These are phyloP conservation scores for Pneumocystis jirovecii DNA, from an alignment of 1,139 yeast genomes.

Conservation along the genomic window DNA sequence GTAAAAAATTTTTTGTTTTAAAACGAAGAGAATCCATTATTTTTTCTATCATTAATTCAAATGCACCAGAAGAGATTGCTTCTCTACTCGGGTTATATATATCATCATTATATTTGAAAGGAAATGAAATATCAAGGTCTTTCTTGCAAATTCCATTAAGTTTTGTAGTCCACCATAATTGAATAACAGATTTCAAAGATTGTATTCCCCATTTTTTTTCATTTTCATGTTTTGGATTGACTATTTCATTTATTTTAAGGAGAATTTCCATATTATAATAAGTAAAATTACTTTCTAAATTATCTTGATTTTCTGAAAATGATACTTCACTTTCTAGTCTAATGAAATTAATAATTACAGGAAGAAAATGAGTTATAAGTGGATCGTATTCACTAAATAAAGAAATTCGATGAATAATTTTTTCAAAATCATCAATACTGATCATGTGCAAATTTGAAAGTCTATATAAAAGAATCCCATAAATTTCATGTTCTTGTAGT, in stretches of 20 bases:
- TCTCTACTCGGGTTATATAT: constrained; percentile 31
- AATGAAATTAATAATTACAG: constrained; percentile 30
- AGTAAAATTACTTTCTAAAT: constrained; percentile 10
- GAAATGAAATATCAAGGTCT: constrained; percentile 20
- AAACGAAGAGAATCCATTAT: constrained; percentile 16
- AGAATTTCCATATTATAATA: constrained; percentile 7
- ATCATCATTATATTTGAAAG: constrained; percentile 29
- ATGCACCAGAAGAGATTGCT: constrained; percentile 54
- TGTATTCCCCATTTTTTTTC: constrained; percentile 20
- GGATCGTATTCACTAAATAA: constrained; percentile 44
- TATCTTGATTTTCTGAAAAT: constrained; percentile 3
- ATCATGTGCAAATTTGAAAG: constrained; percentile 29
- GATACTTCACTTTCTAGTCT: not conserved
- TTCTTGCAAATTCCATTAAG: constrained; percentile 56
- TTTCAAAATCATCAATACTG: constrained; percentile 28
- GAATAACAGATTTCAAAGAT: constrained; percentile 39
- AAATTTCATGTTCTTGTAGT: constrained; percentile 50
- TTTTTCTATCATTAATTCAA: constrained; percentile 60
- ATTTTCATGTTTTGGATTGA: not conserved
- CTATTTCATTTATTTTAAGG: not conserved
- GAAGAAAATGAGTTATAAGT: constrained; percentile 48
- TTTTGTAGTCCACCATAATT: constrained; percentile 13
- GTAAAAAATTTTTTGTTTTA: constrained; percentile 10
- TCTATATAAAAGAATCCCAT: constrained; percentile 52
- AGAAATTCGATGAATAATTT: constrained; percentile 30